phyloP scores from a whole-genome alignment of 2,329 filamentous ascomycete species.

The Colletotrichum lini region DNA sequence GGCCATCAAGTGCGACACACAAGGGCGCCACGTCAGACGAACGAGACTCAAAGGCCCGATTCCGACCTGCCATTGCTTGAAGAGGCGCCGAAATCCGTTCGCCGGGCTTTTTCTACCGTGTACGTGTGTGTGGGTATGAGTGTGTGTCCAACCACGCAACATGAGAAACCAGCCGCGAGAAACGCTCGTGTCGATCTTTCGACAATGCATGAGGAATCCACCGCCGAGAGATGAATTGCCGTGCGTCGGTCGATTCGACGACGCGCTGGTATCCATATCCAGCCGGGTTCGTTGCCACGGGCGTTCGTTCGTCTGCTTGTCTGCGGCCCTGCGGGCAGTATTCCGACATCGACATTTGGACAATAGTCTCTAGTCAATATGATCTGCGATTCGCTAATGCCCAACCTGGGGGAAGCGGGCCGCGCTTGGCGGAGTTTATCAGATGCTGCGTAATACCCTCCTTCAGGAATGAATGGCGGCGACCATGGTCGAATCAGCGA shows the following conservation, averaged over 20 bases:
- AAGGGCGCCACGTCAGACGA: slow-evolving; percentile 31
- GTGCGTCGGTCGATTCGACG: neutral
- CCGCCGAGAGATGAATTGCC: neutral
- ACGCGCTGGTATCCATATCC: neutral
- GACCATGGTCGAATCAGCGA: slow-evolving; percentile 33
- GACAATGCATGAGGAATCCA: neutral
- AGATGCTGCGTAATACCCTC: slow-evolving; percentile 2
- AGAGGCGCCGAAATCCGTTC: slow-evolving; percentile 18
- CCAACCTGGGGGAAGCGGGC: neutral
- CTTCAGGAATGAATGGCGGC: slow-evolving; percentile 12
- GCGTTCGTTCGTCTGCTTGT: neutral
- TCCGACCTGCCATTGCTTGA: neutral
- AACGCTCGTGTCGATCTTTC: neutral
- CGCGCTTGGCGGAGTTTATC: neutral
- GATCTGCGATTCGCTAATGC: slow-evolving; percentile 30
- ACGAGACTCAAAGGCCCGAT: slow-evolving; percentile 24
- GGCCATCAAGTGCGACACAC: slow-evolving; percentile 6
- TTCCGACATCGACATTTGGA: neutral
- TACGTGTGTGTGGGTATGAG: too few relatives aligned
- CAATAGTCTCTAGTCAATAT: neutral
- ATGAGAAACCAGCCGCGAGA: neutral
- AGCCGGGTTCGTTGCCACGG: neutral
- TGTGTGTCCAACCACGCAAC: neutral
- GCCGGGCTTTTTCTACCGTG: neutral
- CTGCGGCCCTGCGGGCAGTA: neutral